phyloP scores from a whole-genome alignment of 2,329 filamentous ascomycete genomes.

The Pseudogymnoascus sp. region DNA sequence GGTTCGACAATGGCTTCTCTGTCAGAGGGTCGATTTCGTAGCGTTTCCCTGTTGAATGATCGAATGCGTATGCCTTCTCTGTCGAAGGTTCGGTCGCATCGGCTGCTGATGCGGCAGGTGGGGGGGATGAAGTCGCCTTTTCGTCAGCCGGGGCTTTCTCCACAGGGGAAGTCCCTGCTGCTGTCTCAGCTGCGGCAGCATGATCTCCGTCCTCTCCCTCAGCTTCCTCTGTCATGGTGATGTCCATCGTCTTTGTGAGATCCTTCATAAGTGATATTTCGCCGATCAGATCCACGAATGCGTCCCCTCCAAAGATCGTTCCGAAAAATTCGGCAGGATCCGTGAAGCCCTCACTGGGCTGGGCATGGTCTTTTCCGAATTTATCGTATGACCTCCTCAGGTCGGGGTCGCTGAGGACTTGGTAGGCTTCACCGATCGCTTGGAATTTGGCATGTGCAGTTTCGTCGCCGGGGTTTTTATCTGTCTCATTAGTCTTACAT shows the following conservation, averaged over 20 bases:
- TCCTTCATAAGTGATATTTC: constrained; percentile 99
- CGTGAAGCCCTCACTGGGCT: constrained; percentile 86
- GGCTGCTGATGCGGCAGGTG: constrained; percentile 19
- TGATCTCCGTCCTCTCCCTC: constrained; percentile 51
- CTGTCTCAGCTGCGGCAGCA: constrained; percentile 37
- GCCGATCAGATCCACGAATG: constrained; percentile 93
- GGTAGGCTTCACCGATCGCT: constrained; percentile 67
- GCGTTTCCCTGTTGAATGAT: background rate
- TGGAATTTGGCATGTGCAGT: constrained; percentile 93
- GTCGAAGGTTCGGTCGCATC: constrained; percentile 12
- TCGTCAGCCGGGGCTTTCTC: constrained; percentile 26
- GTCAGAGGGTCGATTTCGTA: constrained; percentile 15
- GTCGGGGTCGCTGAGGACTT: constrained; percentile 80
- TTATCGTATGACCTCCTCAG: constrained; percentile 92
- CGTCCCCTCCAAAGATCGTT: constrained; percentile 95
- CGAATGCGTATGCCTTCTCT: constrained; percentile 9
- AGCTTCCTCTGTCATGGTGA: constrained; percentile 76
- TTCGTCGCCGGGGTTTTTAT: constrained; percentile 97
- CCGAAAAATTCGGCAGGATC: constrained; percentile 97
- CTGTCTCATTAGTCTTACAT: constrained; percentile 38
- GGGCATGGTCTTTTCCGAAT: constrained; percentile 89
- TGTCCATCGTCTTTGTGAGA: constrained; percentile 96
- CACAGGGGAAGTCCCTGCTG: constrained; percentile 23
- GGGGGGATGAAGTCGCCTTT: constrained; percentile 38
- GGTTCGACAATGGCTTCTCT: constrained; percentile 23